Percentiles rank a stretch among this genome's conserved stretches.
Evolutionary conservation across 140 eudicot species (phyloP).

Genomic region (Stevia rebaudiana): DNA sequence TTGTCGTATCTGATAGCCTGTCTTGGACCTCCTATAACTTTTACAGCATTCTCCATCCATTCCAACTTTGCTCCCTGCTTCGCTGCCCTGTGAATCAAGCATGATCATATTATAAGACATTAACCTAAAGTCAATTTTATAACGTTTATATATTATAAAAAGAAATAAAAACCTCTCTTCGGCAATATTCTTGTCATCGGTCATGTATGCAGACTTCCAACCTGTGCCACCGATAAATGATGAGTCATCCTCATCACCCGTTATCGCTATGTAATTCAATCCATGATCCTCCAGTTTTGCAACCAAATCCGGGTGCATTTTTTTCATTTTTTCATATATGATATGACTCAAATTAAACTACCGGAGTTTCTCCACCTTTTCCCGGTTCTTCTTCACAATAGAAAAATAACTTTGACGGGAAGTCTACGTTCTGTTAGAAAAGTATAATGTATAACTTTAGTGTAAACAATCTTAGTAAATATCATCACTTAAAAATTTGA

Average conservation of each 20-base stretch:
- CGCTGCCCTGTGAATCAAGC: too few relatives aligned
- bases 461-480: too few relatives aligned
- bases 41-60: constrained; percentile 53
- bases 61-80: constrained; percentile 52
- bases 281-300: constrained; percentile 56
- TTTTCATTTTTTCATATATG: constrained; percentile 28
- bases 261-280: constrained; percentile 43
- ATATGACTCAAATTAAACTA: constrained; percentile 30
- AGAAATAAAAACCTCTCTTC: constrained; percentile 53
- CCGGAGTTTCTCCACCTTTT: constrained; percentile 13
- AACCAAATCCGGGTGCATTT: constrained; percentile 60
- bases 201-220: constrained; percentile 46
- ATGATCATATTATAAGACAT: too few relatives aligned
- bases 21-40: constrained; percentile 46
- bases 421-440: constrained; percentile 10
- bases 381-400: constrained; percentile 16
- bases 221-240: constrained; percentile 65
- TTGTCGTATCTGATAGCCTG: constrained; percentile 44
- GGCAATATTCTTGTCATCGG: constrained; percentile 46
- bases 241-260: constrained; percentile 65
- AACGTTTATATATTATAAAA: neutral
- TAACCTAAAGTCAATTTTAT: too few relatives aligned
- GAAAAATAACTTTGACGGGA: constrained; percentile 19
- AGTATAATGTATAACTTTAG: constrained; percentile 43
- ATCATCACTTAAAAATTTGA: too few relatives aligned